Base-by-base conservation (phyloP, 306 rosid genomes). In the Alnus rubra region DNA sequence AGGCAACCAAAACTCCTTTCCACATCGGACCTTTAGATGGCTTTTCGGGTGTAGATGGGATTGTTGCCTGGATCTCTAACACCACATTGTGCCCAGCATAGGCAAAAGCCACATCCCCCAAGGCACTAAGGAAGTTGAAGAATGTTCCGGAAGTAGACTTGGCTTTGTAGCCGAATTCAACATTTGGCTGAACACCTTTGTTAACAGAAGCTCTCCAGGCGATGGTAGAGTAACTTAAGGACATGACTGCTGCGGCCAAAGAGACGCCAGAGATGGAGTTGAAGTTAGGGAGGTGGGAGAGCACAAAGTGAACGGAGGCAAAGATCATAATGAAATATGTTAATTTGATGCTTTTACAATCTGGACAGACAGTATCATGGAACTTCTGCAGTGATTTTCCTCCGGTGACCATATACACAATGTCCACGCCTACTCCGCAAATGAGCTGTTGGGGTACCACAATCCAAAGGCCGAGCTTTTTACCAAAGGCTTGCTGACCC, bases 21-120 rank as follows among this genome's bases (percentile, higher is more conserved):
- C 98, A 91, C 97, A 93, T 93, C 28, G 93, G 89, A 37, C 85
- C 82, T 79, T 93, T 93, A 3, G 98, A 91, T 33, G 94, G 97
- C 69, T 84, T 91, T 64, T 86, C 94, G 0, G 94, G 93, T 5
- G 90, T 87, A 5, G 98, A 91, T 11, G 98, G 98, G 54, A 91
- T 86, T n/a, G 97, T 91, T 75, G 97, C 97, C 75, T 93, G 98
- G 71, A 93, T 93, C 82, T 93, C 98, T 67, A 93, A 31, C 48
- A 86, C 98, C 73, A 93, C 97, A 18, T 91, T 91, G 82, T 91
- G 97, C 33, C 94, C 97, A 1, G 97, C 92, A 44, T 85, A 93
- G 7, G 97, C 97, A 68, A 91, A 92, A 31, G 94, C 97, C 3
- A 89, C 85, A 12, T 82, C 84, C 0, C 97, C 97, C 65, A 90